Conservation (phyloP, 768 basidiomycete genomes). For the Leucosporidium yakuticum region DNA sequence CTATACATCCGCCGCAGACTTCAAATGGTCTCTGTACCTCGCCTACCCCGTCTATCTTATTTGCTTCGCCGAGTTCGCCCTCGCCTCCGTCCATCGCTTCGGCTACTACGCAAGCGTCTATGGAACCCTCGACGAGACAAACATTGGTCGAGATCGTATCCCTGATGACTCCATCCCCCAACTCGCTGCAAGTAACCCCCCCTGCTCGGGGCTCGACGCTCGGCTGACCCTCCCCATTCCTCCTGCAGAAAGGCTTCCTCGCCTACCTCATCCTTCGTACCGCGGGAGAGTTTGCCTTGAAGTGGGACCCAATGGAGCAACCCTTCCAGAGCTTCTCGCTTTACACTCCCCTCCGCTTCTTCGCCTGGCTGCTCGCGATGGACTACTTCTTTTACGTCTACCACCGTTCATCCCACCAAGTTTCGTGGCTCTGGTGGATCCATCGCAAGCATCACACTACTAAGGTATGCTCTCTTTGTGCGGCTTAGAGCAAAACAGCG, state of each 20-base stretch:
- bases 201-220: not conserved
- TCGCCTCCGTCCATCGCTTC: not conserved
- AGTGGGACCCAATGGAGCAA: not conserved
- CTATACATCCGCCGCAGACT: not conserved
- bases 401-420: slow-evolving; percentile 3
- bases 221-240: not conserved
- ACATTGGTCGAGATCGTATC: not conserved
- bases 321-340: not conserved
- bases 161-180: not conserved
- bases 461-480: not conserved
- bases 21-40: not conserved
- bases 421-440: not conserved
- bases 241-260: not conserved
- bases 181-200: not conserved
- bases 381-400: slow-evolving; percentile 12
- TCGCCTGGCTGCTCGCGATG: not conserved
- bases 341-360: not conserved
- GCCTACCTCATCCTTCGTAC: not conserved
- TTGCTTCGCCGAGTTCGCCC: not conserved
- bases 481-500: not conserved
- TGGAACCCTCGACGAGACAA: not conserved
- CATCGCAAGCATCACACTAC: not conserved
- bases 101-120: not conserved
- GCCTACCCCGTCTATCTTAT: not conserved
- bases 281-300: not conserved